Base-by-base conservation (phyloP, 148 eudicot genomes). In the Camellia granthamiana region DNA sequence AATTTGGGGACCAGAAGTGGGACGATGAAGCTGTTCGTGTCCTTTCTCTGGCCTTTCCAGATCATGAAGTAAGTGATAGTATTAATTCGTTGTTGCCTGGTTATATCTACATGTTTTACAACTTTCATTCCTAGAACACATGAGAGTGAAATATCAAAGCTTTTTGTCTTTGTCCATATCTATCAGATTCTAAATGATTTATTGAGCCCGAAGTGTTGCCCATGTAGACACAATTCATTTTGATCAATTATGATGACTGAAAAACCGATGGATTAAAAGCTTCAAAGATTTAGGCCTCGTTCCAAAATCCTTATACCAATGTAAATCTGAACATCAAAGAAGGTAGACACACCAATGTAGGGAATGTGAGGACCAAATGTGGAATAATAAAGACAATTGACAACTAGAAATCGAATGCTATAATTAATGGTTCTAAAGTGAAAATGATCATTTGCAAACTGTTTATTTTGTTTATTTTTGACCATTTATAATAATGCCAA, bases 1-100 rank as follows among this genome's bases (percentile, higher is more conserved):
- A 95, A 80, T 95, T 95, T 89, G 99, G 99, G 82, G 99, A 95
- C 80, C 85, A 85, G 64, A 92, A 92, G 79, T 86, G 97, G 97
- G 98, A 95, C 72, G 84, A 84, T 43, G 98, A 93, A 90, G 98
- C 97, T 51, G 81, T 91, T 75, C 87, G 88, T 43, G 97, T 93
- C 81, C 86, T 95, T 69, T 85, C 93, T 61, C 77, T 81, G 73
- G 86, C 84, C 49, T 95, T 90, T 82, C 98, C 96, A 5, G 88
- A 84, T 79, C 86, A 88, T 71, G 88, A 91, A 88, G 98, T 95
- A 84, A 84, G 79, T 69, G 43, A 55, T 46, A 23, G 30, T 49
- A 21, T n/a, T 1, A 7, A 7, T 18, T 56, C 69, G 42, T 58
- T 0, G 19, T 77, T 79, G 46, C 14, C 75, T 30, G 47, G 66